Evolutionary conservation across 768 basidiomycete genomes (phyloP).

Genomic region (Xerocomellus amylosporus): DNA sequence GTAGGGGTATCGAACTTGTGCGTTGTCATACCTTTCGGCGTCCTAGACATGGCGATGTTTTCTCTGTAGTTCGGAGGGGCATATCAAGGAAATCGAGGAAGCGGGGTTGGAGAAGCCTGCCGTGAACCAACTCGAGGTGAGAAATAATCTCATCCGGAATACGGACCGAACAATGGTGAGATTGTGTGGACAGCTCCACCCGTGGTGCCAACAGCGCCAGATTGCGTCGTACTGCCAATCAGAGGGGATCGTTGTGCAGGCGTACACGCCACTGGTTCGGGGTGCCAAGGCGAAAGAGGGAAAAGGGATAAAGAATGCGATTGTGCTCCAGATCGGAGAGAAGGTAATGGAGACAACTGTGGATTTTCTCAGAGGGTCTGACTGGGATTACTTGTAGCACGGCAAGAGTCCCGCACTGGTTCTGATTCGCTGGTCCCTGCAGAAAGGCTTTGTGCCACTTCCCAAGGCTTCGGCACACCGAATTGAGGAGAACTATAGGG

Average conservation of each 20-base stretch:
- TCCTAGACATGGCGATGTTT: background rate
- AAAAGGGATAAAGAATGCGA: conserved; percentile 45
- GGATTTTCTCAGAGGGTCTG: background rate
- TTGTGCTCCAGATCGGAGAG: conserved; percentile 48
- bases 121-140: conserved; percentile 31
- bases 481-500: conserved; percentile 66
- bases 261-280: conserved; percentile 70
- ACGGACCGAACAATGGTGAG: background rate
- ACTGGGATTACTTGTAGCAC: conserved; percentile 20
- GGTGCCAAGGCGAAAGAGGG: conserved; percentile 29
- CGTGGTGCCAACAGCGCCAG: conserved; percentile 73
- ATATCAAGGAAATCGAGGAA: conserved; percentile 25
- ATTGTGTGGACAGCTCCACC: conserved; percentile 53
- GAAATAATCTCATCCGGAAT: background rate
- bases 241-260: conserved; percentile 60
- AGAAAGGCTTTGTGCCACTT: conserved; percentile 59
- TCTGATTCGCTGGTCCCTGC: conserved; percentile 52
- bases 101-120: conserved; percentile 27
- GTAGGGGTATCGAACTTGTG: conserved; percentile 52
- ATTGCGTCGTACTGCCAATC: conserved; percentile 70
- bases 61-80: conserved; percentile 22
- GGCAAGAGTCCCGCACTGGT: conserved; percentile 39
- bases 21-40: background rate
- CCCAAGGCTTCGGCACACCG: conserved; percentile 71
- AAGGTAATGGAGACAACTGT: conserved; percentile 41